Evolutionary conservation across 495 filamentous ascomycete genomes (phyloP).

Genomic region (Cryomyces antarcticus): DNA sequence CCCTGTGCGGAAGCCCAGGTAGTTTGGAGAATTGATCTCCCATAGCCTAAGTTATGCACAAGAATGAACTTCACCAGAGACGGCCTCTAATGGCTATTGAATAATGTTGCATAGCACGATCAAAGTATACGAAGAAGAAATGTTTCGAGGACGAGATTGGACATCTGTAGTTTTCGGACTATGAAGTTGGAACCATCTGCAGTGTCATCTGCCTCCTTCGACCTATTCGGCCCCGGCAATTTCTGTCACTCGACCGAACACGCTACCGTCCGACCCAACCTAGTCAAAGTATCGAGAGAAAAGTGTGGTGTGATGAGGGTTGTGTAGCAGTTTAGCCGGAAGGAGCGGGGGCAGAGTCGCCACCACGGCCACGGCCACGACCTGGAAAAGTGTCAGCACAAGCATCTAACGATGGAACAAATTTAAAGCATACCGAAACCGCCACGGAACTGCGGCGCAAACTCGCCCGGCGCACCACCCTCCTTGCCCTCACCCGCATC

Average conservation of each 20-base stretch:
- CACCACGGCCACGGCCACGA: conserved; percentile 57
- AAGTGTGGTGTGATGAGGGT: conserved; percentile 1
- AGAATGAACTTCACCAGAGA: too few relatives aligned
- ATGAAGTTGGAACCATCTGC: conserved; percentile 5
- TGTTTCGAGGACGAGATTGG: background rate
- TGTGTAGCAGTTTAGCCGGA: background rate
- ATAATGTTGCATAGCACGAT: too few relatives aligned
- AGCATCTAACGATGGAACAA: background rate
- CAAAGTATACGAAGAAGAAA: too few relatives aligned
- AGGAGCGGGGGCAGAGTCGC: conserved; percentile 7
- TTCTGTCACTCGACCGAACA: conserved; percentile 29
- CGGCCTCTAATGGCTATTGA: too few relatives aligned
- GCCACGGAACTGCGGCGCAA: conserved; percentile 64
- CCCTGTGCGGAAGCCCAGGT: too few relatives aligned
- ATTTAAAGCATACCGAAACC: conserved; percentile 27
- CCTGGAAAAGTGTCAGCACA: background rate
- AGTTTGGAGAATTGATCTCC: too few relatives aligned
- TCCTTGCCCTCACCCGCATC: conserved; percentile 83
- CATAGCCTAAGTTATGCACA: too few relatives aligned
- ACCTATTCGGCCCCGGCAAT: conserved; percentile 24
- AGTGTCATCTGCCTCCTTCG: conserved; percentile 25
- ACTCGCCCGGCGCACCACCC: conserved; percentile 85
- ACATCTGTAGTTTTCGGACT: conserved; percentile 1
- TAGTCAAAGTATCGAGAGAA: background rate
- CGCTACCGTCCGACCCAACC: conserved; percentile 12